phyloP scores from a whole-genome alignment of 2,329 filamentous ascomycete genomes.

The Diaporthe helianthi region DNA sequence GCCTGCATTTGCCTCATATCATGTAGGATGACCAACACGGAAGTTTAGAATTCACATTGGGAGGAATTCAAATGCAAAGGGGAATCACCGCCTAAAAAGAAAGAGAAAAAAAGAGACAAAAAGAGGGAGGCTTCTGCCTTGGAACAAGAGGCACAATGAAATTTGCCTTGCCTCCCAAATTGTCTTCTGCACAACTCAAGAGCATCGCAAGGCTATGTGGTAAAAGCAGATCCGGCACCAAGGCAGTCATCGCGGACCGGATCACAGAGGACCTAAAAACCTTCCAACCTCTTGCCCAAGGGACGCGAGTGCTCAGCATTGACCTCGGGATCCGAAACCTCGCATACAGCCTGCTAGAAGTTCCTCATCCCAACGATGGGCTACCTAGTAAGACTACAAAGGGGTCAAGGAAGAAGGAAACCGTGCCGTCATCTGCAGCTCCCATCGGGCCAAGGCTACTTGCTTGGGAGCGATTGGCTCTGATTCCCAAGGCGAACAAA shows the following conservation, averaged over 20 bases:
- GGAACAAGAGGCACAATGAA: constrained; percentile 21
- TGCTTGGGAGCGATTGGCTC: constrained; percentile 39
- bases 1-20: background rate
- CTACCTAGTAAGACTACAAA: background rate
- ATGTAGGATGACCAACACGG: background rate
- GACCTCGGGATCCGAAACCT: constrained; percentile 87
- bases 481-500: constrained; percentile 31
- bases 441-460: constrained; percentile 32
- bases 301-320: constrained; percentile 72
- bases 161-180: constrained; percentile 22
- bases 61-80: background rate
- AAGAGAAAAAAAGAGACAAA: no score
- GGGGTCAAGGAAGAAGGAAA: background rate
- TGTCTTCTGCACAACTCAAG: constrained; percentile 25
- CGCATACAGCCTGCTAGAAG: constrained; percentile 69
- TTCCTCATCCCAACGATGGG: background rate
- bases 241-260: constrained; percentile 59
- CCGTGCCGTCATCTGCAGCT: constrained; percentile 41
- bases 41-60: background rate
- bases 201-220: constrained; percentile 30
- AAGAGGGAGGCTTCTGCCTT: no score
- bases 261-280: constrained; percentile 50
- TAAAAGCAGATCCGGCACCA: constrained; percentile 55
- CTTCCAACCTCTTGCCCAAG: constrained; percentile 35
- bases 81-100: background rate